Evolutionary conservation across 305 asterid genomes (phyloP), one percentile per base, ranked within the genome.

Genomic region (Coffea humblotiana): DNA sequence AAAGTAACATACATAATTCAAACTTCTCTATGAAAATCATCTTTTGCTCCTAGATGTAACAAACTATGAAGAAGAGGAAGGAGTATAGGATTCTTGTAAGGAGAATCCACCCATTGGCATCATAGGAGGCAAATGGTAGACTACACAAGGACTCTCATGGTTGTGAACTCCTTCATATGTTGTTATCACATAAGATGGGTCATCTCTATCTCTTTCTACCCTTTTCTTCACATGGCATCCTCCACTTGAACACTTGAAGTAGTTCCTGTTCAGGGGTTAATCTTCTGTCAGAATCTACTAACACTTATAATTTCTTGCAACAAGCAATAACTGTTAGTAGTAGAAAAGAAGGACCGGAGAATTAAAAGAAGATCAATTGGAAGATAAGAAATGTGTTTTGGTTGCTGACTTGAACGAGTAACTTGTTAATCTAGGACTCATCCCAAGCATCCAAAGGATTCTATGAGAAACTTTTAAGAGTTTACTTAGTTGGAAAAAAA

Each of bases 161-260:
- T 88, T 89, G 87, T 89, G 90, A 27, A 72, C 80, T 43, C 93
- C 93, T 61, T 85, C 87, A 65, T 89, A 89, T 1, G 91, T 88
- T 51, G 93, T 85, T 47, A 89, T 85, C 85, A 89, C 90, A 73
- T 83, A 89, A 10, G 70, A 79, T 75, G 89, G 56, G 77, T 89
- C 93, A 14, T 81, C 87, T 32, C 83, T 51, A 37, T 89, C 91
- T 82, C 90, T 88, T 81, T 89, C 91, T 8, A 89, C 89, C 76
- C 89, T 85, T 75, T 89, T 89, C 88, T 89, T 88, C 83, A 88
- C 93, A 43, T 40, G 52, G 81, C 93, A 89, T 78, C 90, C 88
- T 84, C 45, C 90, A 82, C 65, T 81, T 45, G 90, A 85, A 58
- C 93, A 89, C 76, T 86, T 88, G 82, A 74, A 89, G 75, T 89